These are phyloP conservation scores for Ammopiptanthus mongolicus DNA, from an alignment of 306 rosid genomes.

Conservation along the genomic window DNA sequence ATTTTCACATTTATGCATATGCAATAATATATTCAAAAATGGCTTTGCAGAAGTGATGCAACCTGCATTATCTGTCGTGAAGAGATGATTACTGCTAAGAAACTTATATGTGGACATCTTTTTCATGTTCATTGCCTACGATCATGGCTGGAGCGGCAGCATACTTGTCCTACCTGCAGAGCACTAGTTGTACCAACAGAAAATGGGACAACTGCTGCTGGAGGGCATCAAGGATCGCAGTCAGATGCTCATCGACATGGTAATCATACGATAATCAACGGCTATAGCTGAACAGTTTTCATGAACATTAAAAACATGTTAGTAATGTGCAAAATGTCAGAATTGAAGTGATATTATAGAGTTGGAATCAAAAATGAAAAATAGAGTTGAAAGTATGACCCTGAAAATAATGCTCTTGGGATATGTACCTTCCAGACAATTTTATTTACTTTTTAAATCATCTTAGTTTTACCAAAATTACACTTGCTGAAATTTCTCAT, in stretches of 20 bases:
- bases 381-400: background rate
- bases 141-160: constrained; percentile 98
- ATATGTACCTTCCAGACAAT: background rate
- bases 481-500: background rate
- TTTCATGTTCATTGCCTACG: constrained; percentile 97
- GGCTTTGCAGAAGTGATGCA: constrained; percentile 80
- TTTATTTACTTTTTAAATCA: background rate
- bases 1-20: constrained; percentile 1
- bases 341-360: background rate
- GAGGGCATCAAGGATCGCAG: constrained; percentile 47
- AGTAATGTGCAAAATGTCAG: background rate
- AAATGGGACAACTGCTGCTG: constrained; percentile 45
- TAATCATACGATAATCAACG: constrained; percentile 21
- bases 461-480: background rate
- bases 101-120: constrained; percentile 91
- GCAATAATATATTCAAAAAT: background rate
- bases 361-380: background rate
- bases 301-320: background rate
- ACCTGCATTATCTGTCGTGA: constrained; percentile 99
- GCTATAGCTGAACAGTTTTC: background rate
- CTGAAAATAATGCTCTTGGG: background rate
- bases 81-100: constrained; percentile 98
- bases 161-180: constrained; percentile 98
- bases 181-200: constrained; percentile 94
- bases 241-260: constrained; percentile 58